A percentile compares a stretch with the other conserved stretches of the same genome.
phyloP scores from a whole-genome alignment of 2,329 filamentous ascomycete species.

The Dothideomycetidae sp. region DNA sequence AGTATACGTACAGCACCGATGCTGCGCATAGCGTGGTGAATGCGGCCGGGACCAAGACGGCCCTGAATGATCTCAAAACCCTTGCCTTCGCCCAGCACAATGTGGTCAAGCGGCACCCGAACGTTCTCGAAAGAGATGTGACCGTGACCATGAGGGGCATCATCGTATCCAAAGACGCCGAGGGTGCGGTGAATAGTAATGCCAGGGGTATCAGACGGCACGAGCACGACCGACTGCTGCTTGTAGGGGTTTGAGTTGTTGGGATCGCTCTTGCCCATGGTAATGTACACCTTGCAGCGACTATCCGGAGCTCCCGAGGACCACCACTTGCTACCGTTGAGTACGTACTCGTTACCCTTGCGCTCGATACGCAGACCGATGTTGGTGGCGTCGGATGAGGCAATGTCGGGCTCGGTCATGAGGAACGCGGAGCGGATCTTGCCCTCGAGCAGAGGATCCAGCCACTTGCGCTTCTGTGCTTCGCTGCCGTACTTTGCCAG shows the following conservation, averaged over 20 bases:
- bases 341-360: slow-evolving; percentile 76
- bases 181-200: slow-evolving; percentile 92
- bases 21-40: slow-evolving; percentile 93
- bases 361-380: slow-evolving; percentile 55
- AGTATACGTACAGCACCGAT: slow-evolving; percentile 57
- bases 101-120: slow-evolving; percentile 66
- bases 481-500: slow-evolving; percentile 38
- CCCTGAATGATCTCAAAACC: slow-evolving; percentile 99
- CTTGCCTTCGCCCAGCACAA: slow-evolving; percentile 83
- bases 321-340: slow-evolving; percentile 99
- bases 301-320: slow-evolving; percentile 88
- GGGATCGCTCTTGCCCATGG: slow-evolving; percentile 86
- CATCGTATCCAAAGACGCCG: slow-evolving; percentile 87
- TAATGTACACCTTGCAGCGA: slow-evolving; percentile 83
- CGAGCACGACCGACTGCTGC: slow-evolving; percentile 87
- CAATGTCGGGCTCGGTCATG: slow-evolving; percentile 39
- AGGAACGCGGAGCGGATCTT: slow-evolving; percentile 36
- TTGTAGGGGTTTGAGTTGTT: slow-evolving; percentile 63
- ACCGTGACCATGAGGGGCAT: slow-evolving; percentile 95
- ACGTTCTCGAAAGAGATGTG: slow-evolving; percentile 85
- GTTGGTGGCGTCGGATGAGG: slow-evolving; percentile 37
- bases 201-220: slow-evolving; percentile 65
- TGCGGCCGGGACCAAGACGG: slow-evolving; percentile 84
- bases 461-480: slow-evolving; percentile 37
- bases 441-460: slow-evolving; percentile 35